These are phyloP conservation scores for Coprinellus aureogranulatus DNA, from an alignment of 768 basidiomycete species.

Conservation along the genomic window DNA sequence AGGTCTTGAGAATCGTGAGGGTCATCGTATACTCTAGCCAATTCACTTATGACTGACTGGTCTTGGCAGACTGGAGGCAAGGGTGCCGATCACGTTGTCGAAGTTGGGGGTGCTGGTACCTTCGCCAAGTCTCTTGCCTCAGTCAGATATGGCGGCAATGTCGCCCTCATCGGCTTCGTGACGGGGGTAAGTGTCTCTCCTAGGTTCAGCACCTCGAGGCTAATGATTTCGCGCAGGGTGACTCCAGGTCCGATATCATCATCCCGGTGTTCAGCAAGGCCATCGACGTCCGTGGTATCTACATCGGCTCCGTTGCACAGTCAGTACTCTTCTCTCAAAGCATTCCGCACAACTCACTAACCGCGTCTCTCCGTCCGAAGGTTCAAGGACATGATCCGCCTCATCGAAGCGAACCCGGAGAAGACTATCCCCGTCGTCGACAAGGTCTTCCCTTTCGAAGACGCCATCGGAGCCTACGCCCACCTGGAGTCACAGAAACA, in stretches of 20 bases:
- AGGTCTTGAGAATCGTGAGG: conserved; percentile 44
- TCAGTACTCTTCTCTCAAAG: conserved; percentile 14
- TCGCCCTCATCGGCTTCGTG: conserved; percentile 55
- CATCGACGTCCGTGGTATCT: conserved; percentile 48
- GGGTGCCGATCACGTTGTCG: neutral
- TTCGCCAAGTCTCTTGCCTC: conserved; percentile 42
- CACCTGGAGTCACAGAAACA: conserved; percentile 55
- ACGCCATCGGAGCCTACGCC: conserved; percentile 50
- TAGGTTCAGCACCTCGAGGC: neutral
- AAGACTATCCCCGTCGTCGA: conserved; percentile 51
- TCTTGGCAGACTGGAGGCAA: neutral
- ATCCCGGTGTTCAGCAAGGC: conserved; percentile 35
- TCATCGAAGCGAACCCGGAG: conserved; percentile 40
- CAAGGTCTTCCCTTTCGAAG: conserved; percentile 56
- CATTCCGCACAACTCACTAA: neutral
- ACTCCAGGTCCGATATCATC: conserved; percentile 26
- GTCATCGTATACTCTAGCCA: neutral
- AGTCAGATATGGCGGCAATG: conserved; percentile 38
- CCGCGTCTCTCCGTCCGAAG: no score
- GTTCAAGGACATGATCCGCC: conserved; percentile 52
- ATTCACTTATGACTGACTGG: neutral
- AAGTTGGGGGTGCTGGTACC: conserved; percentile 52
- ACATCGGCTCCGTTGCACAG: conserved; percentile 58
- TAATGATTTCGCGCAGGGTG: neutral
- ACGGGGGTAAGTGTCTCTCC: conserved; percentile 29